Percentiles rank a stretch among this genome's conserved stretches.
These are phyloP conservation scores for Xylariaceae sp. DNA, from an alignment of 2,329 filamentous ascomycete species.

Conservation along the genomic window DNA sequence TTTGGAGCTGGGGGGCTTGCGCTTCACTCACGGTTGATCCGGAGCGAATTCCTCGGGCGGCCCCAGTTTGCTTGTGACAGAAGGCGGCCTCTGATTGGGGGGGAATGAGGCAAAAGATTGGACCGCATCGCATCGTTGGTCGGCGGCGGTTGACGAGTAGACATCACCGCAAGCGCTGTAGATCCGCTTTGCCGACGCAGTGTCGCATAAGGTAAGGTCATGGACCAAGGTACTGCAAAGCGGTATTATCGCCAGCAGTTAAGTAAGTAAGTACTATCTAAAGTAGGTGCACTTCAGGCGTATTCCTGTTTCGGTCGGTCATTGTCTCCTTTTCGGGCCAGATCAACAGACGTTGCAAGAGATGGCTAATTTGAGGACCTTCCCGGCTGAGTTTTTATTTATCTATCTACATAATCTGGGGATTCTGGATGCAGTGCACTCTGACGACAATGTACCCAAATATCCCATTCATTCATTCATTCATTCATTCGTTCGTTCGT, in stretches of 20 bases:
- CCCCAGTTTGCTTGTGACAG: slow-evolving; percentile 18
- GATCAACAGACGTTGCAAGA: slow-evolving; percentile 12
- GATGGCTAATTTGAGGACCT: slow-evolving; percentile 11
- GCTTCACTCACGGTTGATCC: slow-evolving; percentile 26
- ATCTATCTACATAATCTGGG: slow-evolving; percentile 3
- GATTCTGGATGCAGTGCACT: not conserved
- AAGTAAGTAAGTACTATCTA: too few relatives aligned
- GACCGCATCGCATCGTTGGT: slow-evolving; percentile 11
- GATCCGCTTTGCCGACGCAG: slow-evolving; percentile 15
- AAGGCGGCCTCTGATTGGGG: slow-evolving; percentile 13
- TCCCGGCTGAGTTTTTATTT: slow-evolving; percentile 13
- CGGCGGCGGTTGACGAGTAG: slow-evolving; percentile 10
- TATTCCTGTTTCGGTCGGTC: slow-evolving; percentile 14
- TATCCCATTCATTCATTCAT: too few relatives aligned
- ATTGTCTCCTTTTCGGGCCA: slow-evolving; percentile 14
- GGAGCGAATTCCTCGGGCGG: slow-evolving; percentile 25
- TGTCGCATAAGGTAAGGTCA: slow-evolving; percentile 10
- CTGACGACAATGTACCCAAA: too few relatives aligned
- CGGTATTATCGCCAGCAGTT: too few relatives aligned
- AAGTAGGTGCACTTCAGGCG: not conserved
- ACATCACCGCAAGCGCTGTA: slow-evolving; percentile 16
- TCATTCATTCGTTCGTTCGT: too few relatives aligned
- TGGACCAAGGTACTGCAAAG: slow-evolving; percentile 6
- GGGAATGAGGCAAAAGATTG: slow-evolving; percentile 2
- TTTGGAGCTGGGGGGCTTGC: slow-evolving; percentile 20